Evolutionary conservation across 306 rosid genomes (phyloP).

Genomic region (Castanea mollissima): DNA sequence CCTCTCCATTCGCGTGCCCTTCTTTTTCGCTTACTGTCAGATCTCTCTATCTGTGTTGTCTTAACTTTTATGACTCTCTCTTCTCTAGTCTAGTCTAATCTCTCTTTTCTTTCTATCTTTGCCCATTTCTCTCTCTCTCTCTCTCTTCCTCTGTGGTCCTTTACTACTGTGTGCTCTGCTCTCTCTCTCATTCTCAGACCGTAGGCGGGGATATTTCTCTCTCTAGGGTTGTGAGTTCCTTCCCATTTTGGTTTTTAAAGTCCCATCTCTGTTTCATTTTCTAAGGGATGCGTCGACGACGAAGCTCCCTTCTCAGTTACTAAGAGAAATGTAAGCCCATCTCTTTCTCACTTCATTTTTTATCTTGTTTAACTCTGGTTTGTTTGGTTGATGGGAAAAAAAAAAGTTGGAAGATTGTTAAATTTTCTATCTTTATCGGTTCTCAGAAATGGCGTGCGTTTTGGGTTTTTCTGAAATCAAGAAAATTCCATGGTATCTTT

Average conservation of each 20-base stretch:
- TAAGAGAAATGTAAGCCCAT: constrained; percentile 28
- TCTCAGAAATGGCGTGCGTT: too few relatives aligned
- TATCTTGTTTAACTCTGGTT: background rate
- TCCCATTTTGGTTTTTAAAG: background rate
- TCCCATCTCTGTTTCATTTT: constrained; percentile 29
- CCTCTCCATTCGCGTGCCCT: constrained; percentile 45
- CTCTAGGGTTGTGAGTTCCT: constrained; percentile 20
- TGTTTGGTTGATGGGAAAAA: background rate
- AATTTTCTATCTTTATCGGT: too few relatives aligned
- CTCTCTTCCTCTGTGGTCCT: constrained; percentile 38
- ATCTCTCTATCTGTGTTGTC: constrained; percentile 8
- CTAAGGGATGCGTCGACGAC: constrained; percentile 40
- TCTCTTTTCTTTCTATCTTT: background rate
- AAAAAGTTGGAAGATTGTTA: too few relatives aligned
- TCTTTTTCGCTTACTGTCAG: constrained; percentile 33
- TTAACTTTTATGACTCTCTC: constrained; percentile 4
- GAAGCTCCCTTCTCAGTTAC: constrained; percentile 10
- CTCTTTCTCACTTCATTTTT: background rate
- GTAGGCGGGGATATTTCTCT: constrained; percentile 24
- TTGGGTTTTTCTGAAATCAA: too few relatives aligned
- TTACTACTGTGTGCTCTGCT: background rate
- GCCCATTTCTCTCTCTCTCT: background rate
- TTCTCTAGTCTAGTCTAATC: constrained; percentile 39
- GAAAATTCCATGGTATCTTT: too few relatives aligned
- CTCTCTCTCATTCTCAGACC: background rate